Percentiles rank a stretch among this genome's conserved stretches.
Evolutionary conservation across 2,329 filamentous ascomycete species (phyloP).

Genomic region (Stromatinia cepivora): DNA sequence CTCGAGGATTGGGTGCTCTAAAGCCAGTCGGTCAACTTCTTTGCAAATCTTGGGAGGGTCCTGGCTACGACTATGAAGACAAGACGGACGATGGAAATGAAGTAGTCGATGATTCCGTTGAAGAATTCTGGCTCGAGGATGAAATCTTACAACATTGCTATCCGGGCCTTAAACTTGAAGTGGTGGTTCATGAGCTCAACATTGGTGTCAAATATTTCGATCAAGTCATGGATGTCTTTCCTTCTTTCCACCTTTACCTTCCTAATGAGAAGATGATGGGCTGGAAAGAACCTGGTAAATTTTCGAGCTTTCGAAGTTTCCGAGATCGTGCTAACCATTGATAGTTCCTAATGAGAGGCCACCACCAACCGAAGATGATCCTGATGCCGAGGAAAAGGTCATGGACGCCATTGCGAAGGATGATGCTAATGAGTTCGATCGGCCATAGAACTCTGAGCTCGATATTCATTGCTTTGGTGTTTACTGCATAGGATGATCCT

Average conservation of each 20-base stretch:
- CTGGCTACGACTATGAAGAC: conserved; percentile 33
- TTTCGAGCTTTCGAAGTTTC: not conserved
- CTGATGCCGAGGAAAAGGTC: conserved; percentile 35
- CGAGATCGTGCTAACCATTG: conserved; percentile 13
- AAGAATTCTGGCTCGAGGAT: conserved; percentile 68
- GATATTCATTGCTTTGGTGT: not conserved
- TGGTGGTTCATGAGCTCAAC: conserved; percentile 56
- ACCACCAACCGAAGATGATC: conserved; percentile 39
- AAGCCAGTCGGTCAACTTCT: conserved; percentile 49
- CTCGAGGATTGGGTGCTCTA: conserved; percentile 40
- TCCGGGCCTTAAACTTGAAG: conserved; percentile 63
- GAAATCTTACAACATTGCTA: conserved; percentile 57
- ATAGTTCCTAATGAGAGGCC: conserved; percentile 36
- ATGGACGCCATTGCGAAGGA: conserved; percentile 26
- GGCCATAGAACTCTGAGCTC: not conserved
- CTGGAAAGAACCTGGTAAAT: conserved; percentile 58
- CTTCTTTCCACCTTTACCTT: conserved; percentile 64
- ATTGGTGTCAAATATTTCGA: conserved; percentile 66
- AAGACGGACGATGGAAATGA: conserved; percentile 33
- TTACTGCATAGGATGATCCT: not conserved
- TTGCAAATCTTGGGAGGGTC: conserved; percentile 48
- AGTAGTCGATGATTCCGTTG: conserved; percentile 44
- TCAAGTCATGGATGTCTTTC: conserved; percentile 53
- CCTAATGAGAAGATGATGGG: conserved; percentile 68
- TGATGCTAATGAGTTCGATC: conserved; percentile 17